These are phyloP conservation scores for Pleurotus tuoliensis DNA, from an alignment of 768 basidiomycete species.

Conservation along the genomic window DNA sequence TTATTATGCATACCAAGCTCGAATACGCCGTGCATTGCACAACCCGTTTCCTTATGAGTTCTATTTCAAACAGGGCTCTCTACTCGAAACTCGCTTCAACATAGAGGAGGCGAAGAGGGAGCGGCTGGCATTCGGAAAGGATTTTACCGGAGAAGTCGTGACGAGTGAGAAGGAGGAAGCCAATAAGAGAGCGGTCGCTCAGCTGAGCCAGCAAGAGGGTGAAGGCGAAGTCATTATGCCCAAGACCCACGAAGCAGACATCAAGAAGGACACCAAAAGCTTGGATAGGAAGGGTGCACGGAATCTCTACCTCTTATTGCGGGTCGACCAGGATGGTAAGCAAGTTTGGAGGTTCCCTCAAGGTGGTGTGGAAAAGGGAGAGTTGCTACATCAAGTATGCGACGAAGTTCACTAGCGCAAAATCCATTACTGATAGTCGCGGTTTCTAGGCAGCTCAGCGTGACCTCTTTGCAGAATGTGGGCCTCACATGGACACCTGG, in stretches of 20 bases:
- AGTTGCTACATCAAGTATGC: constrained; percentile 75
- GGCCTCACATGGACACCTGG: constrained; percentile 89
- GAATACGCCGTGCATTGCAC: constrained; percentile 79
- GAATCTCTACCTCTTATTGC: constrained; percentile 79
- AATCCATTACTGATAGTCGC: not conserved
- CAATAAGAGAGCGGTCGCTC: constrained; percentile 46
- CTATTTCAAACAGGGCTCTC: constrained; percentile 91
- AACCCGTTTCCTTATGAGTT: constrained; percentile 88
- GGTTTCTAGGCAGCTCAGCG: constrained; percentile 66
- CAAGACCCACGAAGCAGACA: constrained; percentile 59
- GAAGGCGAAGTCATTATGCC: constrained; percentile 62
- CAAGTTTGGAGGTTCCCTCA: constrained; percentile 81
- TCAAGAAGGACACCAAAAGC: constrained; percentile 57
- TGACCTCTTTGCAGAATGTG: constrained; percentile 68
- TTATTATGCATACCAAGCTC: constrained; percentile 80
- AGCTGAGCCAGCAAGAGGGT: constrained; percentile 53
- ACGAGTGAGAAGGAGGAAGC: constrained; percentile 40
- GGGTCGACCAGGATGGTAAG: constrained; percentile 43
- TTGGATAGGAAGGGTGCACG: constrained; percentile 80
- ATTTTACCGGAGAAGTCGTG: constrained; percentile 46
- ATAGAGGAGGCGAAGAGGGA: constrained; percentile 74
- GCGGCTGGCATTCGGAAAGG: constrained; percentile 65
- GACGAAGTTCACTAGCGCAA: not conserved
- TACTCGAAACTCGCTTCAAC: constrained; percentile 77
- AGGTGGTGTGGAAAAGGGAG: constrained; percentile 54